Conservation (phyloP, 352 stramenopile species). For the Elongisporangium anandrum region DNA sequence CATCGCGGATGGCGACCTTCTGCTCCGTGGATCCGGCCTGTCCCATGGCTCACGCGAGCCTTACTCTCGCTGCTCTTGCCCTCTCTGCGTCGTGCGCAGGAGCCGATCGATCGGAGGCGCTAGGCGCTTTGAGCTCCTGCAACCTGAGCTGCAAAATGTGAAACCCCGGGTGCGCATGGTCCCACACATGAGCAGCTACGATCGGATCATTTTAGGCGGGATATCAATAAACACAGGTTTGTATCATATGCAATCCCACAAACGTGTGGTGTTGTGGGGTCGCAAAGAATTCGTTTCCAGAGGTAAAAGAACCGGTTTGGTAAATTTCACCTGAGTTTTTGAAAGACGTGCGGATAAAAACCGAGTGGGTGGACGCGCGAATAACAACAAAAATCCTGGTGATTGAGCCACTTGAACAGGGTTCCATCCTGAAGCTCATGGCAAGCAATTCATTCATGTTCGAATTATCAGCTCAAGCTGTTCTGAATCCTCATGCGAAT, state of each 20-base stretch:
- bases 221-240: background rate
- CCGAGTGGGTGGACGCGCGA: background rate
- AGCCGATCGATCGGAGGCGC: background rate
- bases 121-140: background rate
- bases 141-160: background rate
- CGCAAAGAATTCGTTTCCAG: background rate
- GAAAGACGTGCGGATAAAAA: background rate
- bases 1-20: constrained; percentile 71
- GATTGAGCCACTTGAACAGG: background rate
- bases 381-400: background rate
- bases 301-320: background rate
- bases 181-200: background rate
- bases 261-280: background rate
- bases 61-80: background rate
- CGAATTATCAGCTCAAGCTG: background rate
- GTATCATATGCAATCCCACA: background rate
- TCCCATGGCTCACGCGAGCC: constrained; percentile 35
- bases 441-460: background rate
- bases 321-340: background rate
- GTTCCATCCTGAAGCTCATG: background rate
- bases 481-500: background rate
- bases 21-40: constrained; percentile 77
- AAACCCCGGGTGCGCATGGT: background rate
- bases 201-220: background rate
- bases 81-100: background rate